These are phyloP conservation scores for Paraconiothyrium brasiliense DNA, from an alignment of 2,329 filamentous ascomycete species.

Conservation along the genomic window DNA sequence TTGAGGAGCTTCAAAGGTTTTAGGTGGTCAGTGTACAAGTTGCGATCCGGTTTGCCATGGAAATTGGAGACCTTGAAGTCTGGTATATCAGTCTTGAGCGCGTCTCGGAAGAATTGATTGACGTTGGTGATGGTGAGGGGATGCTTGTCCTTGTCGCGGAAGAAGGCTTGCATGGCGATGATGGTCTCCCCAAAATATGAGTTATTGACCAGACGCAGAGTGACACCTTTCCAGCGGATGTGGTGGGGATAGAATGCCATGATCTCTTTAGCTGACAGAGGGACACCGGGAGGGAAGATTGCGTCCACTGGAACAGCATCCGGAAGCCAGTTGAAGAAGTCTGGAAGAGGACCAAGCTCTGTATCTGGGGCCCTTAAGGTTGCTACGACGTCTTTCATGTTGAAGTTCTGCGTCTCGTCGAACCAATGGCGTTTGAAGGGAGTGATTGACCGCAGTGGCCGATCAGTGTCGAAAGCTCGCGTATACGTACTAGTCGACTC, in stretches of 20 bases:
- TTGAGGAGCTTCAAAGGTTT: constrained; percentile 18
- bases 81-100: constrained; percentile 16
- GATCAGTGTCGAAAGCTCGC: constrained; percentile 5
- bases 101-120: constrained; percentile 30
- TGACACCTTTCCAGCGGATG: constrained; percentile 32
- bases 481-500: constrained; percentile 3
- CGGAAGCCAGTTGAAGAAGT: constrained; percentile 28
- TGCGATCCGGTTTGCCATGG: constrained; percentile 24
- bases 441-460: constrained; percentile 7
- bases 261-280: constrained; percentile 38
- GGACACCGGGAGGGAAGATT: constrained; percentile 37
- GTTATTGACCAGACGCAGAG: constrained; percentile 35
- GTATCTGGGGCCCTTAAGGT: neutral
- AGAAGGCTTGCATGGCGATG: constrained; percentile 33
- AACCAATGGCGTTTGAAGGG: constrained; percentile 28
- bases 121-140: constrained; percentile 10
- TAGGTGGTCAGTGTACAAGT: constrained; percentile 26
- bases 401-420: constrained; percentile 32
- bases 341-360: neutral
- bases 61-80: constrained; percentile 23
- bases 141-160: constrained; percentile 24
- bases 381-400: constrained; percentile 18
- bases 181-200: constrained; percentile 32
- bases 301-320: constrained; percentile 31
- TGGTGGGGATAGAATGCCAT: constrained; percentile 42